Percentiles rank a stretch among this genome's conserved stretches.
phyloP scores from a whole-genome alignment of 108 stramenopile species.

The Cylindrotheca fusiformis region DNA sequence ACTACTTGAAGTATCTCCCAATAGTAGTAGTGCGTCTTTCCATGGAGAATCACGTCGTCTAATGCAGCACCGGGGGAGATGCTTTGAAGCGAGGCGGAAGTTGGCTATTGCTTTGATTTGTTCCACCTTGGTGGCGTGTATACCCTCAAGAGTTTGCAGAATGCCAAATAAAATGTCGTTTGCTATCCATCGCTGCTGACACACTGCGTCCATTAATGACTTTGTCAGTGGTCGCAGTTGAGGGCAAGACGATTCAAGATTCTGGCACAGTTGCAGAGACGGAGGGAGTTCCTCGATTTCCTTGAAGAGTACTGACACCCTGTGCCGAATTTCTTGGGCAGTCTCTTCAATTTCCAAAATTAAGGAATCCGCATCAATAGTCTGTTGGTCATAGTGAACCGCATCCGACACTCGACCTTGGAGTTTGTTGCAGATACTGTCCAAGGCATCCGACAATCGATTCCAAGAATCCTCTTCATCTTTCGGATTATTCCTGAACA shows the following conservation, averaged over 20 bases:
- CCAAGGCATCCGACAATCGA: neutral
- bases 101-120: neutral
- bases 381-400: neutral
- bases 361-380: constrained; percentile 2
- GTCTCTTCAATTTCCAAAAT: constrained; percentile 17
- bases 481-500: neutral
- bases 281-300: neutral
- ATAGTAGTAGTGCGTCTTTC: constrained; percentile 10
- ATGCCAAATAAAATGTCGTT: neutral
- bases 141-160: neutral
- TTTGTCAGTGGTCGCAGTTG: constrained; percentile 4
- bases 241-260: neutral
- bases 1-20: neutral
- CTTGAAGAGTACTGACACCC: constrained; percentile 7
- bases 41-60: constrained; percentile 12
- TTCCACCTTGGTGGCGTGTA: neutral
- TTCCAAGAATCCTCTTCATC: constrained; percentile 8
- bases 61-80: constrained; percentile 9
- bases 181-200: constrained; percentile 6
- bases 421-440: neutral
- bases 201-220: constrained; percentile 7
- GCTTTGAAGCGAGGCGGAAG: neutral
- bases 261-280: neutral
- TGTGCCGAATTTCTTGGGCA: constrained; percentile 6
- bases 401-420: neutral